phyloP scores from a whole-genome alignment of 768 basidiomycete genomes.

The Cyclocybe aegerita region DNA sequence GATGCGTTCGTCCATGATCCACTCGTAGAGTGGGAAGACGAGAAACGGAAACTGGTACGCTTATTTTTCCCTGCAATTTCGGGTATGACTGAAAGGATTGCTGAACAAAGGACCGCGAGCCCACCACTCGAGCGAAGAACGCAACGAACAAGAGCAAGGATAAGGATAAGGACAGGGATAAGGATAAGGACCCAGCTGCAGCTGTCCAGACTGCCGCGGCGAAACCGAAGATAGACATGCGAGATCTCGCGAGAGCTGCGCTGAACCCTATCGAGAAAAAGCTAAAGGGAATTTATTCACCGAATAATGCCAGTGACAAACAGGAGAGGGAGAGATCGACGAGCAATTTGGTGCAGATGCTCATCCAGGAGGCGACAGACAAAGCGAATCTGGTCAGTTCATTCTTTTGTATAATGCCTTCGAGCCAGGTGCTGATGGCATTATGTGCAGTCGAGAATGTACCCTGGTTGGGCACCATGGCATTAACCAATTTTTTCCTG shows the following conservation, averaged over 20 bases:
- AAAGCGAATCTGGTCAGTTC: slow-evolving; percentile 56
- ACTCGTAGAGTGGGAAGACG: slow-evolving; percentile 92
- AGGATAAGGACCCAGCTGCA: not conserved
- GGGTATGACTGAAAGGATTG: not conserved
- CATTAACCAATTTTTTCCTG: slow-evolving; percentile 37
- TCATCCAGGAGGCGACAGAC: slow-evolving; percentile 89
- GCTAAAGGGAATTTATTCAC: slow-evolving; percentile 67
- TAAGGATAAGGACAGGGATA: not conserved
- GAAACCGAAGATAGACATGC: slow-evolving; percentile 44
- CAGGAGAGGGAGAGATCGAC: slow-evolving; percentile 65
- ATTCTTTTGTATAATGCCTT: not conserved
- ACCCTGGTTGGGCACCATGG: slow-evolving; percentile 88
- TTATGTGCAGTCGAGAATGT: slow-evolving; percentile 76
- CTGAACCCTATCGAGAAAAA: slow-evolving; percentile 84
- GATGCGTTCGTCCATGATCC: slow-evolving; percentile 98
- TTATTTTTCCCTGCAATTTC: not conserved
- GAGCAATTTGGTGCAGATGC: slow-evolving; percentile 84
- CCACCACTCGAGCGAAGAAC: slow-evolving; percentile 31
- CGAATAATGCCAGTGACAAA: slow-evolving; percentile 47
- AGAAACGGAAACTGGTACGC: slow-evolving; percentile 63
- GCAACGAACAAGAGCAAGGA: slow-evolving; percentile 17
- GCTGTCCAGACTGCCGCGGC: not conserved
- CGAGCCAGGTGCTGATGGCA: slow-evolving; percentile 8
- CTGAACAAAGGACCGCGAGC: slow-evolving; percentile 41
- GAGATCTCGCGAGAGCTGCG: slow-evolving; percentile 69